These are phyloP conservation scores for Gossypium aridum DNA, from an alignment of 441 rosid species.

Conservation along the genomic window DNA sequence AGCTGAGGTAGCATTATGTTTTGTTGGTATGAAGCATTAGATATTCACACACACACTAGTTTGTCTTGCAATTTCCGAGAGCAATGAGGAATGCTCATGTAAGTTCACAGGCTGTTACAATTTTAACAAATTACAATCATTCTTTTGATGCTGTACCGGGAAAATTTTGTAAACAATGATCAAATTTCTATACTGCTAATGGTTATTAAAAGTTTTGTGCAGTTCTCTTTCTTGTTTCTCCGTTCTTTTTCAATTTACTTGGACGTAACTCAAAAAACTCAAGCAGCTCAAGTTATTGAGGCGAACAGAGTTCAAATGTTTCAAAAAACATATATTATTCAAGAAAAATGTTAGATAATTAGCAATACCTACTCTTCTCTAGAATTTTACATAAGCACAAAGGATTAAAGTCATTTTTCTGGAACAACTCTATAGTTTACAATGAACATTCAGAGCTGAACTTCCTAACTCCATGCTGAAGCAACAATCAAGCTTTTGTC, in stretches of 20 bases:
- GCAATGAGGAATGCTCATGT: background rate
- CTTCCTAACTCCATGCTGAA: conserved; percentile 78
- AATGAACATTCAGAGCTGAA: background rate
- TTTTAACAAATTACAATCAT: background rate
- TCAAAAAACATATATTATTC: background rate
- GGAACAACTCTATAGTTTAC: conserved; percentile 11
- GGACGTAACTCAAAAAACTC: background rate
- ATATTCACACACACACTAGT: background rate
- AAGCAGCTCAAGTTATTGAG: background rate
- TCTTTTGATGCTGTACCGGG: background rate
- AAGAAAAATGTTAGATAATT: conserved; percentile 18
- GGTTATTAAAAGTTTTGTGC: background rate
- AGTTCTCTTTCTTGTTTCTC: background rate
- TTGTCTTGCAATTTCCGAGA: background rate
- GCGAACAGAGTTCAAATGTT: background rate
- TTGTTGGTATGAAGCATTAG: conserved; percentile 59
- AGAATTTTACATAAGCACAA: conserved; percentile 12
- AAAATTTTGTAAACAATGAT: background rate
- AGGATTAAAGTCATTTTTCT: conserved; percentile 10
- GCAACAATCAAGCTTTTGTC: conserved; percentile 87
- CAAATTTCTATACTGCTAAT: background rate
- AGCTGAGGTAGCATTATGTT: conserved; percentile 96
- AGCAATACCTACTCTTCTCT: conserved; percentile 12
- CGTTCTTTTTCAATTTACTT: background rate
- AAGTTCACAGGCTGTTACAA: background rate